Percentiles rank a stretch among this genome's conserved stretches.
phyloP scores from a whole-genome alignment of 2,329 filamentous ascomycete genomes.

The Fusarium sarcochroum region DNA sequence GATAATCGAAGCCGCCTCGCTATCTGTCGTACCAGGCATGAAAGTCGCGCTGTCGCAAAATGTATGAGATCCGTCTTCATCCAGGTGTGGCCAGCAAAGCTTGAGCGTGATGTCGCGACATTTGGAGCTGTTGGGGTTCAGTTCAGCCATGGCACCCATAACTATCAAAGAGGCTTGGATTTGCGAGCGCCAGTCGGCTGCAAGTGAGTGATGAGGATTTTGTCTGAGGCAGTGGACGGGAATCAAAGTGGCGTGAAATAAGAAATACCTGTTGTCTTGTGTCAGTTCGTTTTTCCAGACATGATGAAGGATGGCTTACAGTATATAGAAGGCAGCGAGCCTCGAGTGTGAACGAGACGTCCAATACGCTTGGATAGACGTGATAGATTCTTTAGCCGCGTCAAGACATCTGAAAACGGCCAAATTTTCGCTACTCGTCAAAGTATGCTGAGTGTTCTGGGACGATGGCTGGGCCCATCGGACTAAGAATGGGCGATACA shows the following conservation, averaged over 20 bases:
- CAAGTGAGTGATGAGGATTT: conserved; percentile 27
- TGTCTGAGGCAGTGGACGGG: conserved; percentile 30
- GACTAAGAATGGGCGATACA: conserved; percentile 34
- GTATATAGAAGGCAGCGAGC: conserved; percentile 31
- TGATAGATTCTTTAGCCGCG: conserved; percentile 29
- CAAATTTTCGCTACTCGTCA: conserved; percentile 29
- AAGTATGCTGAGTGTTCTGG: conserved; percentile 17
- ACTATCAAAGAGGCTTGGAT: conserved; percentile 33
- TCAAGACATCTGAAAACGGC: conserved; percentile 34
- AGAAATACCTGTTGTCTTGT: conserved; percentile 9
- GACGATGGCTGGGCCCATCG: conserved; percentile 27
- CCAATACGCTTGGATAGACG: conserved; percentile 26
- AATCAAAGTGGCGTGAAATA: conserved; percentile 35
- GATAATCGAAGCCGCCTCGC: conserved; percentile 37
- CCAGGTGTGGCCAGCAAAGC: conserved; percentile 37
- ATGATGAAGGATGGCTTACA: neutral
- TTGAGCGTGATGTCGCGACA: conserved; percentile 41
- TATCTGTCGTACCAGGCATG: conserved; percentile 26
- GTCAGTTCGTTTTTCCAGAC: neutral
- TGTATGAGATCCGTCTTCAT: conserved; percentile 18
- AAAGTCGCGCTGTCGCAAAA: conserved; percentile 24
- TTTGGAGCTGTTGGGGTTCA: conserved; percentile 41
- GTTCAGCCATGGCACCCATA: conserved; percentile 36
- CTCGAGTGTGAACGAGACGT: conserved; percentile 25
- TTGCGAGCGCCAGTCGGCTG: conserved; percentile 31